Evolutionary conservation across 257 asterid species (phyloP).

Genomic region (Jacaranda mimosifolia): DNA sequence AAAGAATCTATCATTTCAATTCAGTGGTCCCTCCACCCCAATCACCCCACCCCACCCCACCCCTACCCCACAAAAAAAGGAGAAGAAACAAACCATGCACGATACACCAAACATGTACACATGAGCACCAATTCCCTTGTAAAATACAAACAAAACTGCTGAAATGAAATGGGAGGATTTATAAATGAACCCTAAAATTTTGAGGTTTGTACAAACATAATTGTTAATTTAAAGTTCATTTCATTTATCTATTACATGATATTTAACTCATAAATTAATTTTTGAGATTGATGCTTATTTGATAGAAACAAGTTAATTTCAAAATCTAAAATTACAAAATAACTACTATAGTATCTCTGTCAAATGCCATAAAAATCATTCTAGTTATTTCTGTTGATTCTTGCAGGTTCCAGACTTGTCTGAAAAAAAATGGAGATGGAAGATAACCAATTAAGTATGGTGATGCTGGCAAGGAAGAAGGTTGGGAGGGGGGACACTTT

Average conservation of each 20-base stretch:
- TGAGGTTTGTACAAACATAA: not conserved
- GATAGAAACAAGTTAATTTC: not conserved
- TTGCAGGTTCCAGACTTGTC: not conserved
- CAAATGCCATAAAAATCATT: constrained; percentile 7
- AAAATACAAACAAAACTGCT: not conserved
- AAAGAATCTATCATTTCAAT: constrained; percentile 32
- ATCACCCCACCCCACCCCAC: not conserved
- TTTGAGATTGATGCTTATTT: not conserved
- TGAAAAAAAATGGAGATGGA: not conserved
- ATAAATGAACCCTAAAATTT: not conserved
- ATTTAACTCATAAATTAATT: not conserved
- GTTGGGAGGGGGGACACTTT: constrained; percentile 9
- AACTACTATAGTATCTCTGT: not conserved
- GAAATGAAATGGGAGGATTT: not conserved
- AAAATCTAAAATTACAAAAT: too few relatives aligned
- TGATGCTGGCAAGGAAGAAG: not conserved
- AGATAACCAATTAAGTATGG: not conserved
- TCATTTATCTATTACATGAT: constrained; percentile 12
- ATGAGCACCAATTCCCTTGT: not conserved
- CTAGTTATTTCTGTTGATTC: not conserved
- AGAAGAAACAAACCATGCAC: not conserved
- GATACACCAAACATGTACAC: not conserved
- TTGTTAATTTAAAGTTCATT: not conserved
- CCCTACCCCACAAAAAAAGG: too few relatives aligned
- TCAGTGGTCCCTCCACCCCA: constrained; percentile 23